phyloP scores from a whole-genome alignment of 2,329 filamentous ascomycete genomes.

The Paecilomyces niveus region DNA sequence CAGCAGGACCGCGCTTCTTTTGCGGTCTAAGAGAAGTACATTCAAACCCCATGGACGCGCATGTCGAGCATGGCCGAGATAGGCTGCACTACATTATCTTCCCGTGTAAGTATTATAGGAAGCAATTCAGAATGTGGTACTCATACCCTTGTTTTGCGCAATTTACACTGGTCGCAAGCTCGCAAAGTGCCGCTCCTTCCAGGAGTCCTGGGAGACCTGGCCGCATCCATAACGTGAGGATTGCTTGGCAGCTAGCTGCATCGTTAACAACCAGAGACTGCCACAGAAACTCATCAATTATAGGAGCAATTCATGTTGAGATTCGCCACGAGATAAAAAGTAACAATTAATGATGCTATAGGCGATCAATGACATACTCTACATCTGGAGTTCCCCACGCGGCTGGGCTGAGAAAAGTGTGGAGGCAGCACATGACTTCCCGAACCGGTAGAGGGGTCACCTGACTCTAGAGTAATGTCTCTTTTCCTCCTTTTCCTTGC shows the following conservation, averaged over 20 bases:
- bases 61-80: constrained; percentile 31
- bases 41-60: constrained; percentile 30
- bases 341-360: not conserved
- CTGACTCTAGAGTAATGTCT: not conserved
- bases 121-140: constrained; percentile 1
- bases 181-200: constrained; percentile 7
- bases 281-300: not conserved
- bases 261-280: not conserved
- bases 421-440: not conserved
- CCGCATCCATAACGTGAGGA: not conserved
- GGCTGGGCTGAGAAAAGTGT: not conserved
- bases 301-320: not conserved
- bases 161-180: constrained; percentile 38
- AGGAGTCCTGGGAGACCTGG: not conserved
- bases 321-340: not conserved
- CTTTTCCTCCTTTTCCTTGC: not conserved
- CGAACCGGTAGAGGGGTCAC: not conserved
- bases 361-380: not conserved
- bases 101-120: constrained; percentile 1
- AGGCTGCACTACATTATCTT: constrained; percentile 28
- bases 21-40: constrained; percentile 37
- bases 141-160: constrained; percentile 30
- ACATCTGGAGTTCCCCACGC: not conserved
- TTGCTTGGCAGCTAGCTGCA: not conserved
- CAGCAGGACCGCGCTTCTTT: constrained; percentile 34